Percentiles rank a stretch among this genome's conserved stretches.
These are phyloP conservation scores for Taiozyma onychis DNA, from an alignment of 1,139 yeast genomes.

Conservation along the genomic window DNA sequence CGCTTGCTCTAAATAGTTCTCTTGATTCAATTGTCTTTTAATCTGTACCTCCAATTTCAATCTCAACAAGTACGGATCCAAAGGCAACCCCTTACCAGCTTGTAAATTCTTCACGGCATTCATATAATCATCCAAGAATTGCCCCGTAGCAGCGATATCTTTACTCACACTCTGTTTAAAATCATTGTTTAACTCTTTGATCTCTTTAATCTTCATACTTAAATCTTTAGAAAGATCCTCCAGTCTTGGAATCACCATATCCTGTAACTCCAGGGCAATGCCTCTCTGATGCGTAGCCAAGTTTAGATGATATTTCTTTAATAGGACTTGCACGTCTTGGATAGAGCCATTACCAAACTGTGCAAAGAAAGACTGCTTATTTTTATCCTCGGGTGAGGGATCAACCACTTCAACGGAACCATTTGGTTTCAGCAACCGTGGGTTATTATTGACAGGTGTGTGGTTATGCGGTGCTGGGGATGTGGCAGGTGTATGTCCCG, in stretches of 20 bases:
- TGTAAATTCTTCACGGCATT: conserved; percentile 29
- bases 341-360: conserved; percentile 46
- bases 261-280: conserved; percentile 52
- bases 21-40: conserved; percentile 62
- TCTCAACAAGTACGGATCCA: conserved; percentile 65
- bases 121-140: conserved; percentile 38
- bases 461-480: neutral
- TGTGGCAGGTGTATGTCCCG: neutral
- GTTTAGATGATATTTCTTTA: conserved; percentile 40
- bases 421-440: conserved; percentile 7
- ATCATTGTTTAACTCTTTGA: conserved; percentile 47
- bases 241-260: conserved; percentile 58
- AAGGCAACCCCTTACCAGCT: conserved; percentile 17
- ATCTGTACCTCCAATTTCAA: conserved; percentile 62
- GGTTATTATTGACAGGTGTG: neutral
- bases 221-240: conserved; percentile 67
- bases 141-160: conserved; percentile 53
- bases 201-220: conserved; percentile 60
- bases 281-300: conserved; percentile 38
- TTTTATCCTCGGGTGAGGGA: conserved; percentile 30
- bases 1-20: conserved; percentile 65
- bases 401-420: conserved; percentile 22
- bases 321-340: conserved; percentile 42
- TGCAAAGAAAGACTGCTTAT: conserved; percentile 45
- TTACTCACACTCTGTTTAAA: conserved; percentile 39